Percentiles rank a stretch among this genome's conserved stretches.
These are phyloP conservation scores for Tetrahymena elliotti DNA, from an alignment of 73 alveolate genomes.

Conservation along the genomic window DNA sequence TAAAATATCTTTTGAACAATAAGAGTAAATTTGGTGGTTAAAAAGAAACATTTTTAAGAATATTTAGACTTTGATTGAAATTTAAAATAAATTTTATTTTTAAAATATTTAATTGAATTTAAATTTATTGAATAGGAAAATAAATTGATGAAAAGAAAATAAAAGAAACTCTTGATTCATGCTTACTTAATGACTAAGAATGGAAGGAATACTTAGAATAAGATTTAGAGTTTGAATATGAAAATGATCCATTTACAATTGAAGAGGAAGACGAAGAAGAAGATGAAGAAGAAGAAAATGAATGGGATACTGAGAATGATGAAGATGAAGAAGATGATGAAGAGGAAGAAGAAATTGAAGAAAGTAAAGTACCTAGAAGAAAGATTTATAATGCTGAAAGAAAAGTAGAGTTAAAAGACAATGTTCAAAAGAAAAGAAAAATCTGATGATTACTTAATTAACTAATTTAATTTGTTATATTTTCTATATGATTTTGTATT, in stretches of 20 bases:
- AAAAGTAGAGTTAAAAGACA: background rate
- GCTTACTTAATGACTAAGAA: background rate
- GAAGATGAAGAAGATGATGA: background rate
- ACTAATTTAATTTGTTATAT: background rate
- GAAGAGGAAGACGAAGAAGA: conserved; percentile 11
- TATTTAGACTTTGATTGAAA: too few relatives aligned
- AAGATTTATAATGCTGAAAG: background rate
- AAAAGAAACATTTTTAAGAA: too few relatives aligned
- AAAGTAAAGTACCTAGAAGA: background rate
- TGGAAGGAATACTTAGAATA: background rate
- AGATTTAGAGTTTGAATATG: background rate
- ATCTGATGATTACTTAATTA: background rate
- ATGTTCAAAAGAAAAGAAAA: background rate
- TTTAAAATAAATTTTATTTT: too few relatives aligned
- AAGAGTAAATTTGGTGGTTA: too few relatives aligned
- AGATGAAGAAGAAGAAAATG: background rate
- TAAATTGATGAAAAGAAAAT: background rate
- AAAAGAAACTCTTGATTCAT: background rate
- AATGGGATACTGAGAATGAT: background rate
- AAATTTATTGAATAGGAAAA: background rate
- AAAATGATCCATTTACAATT: background rate
- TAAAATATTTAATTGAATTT: background rate
- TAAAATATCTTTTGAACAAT: too few relatives aligned
- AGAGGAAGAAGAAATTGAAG: background rate
- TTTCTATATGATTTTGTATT: background rate